Conservation (phyloP, 2,329 filamentous ascomycete species). For the Penicillium paneum region DNA sequence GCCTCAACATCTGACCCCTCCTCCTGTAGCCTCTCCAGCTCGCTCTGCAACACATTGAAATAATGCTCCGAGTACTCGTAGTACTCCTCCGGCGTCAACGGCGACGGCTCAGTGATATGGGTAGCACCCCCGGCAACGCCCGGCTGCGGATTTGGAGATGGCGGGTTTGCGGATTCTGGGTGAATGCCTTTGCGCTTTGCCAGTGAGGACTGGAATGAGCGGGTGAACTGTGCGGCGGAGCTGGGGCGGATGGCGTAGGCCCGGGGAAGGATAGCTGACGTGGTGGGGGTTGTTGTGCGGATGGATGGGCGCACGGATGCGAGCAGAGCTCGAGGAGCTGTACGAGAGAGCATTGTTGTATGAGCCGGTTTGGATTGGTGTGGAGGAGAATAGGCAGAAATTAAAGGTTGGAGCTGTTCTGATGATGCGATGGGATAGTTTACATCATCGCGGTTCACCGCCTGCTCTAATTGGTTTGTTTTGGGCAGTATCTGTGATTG, state of each 20-base stretch:
- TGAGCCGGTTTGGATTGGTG: background rate
- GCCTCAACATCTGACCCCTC: constrained; percentile 71
- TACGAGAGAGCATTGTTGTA: constrained; percentile 35
- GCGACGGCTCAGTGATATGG: constrained; percentile 54
- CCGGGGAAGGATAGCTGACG: constrained; percentile 13
- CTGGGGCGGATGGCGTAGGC: constrained; percentile 11
- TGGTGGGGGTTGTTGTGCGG: constrained; percentile 19
- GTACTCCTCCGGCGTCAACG: constrained; percentile 69
- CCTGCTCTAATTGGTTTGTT: background rate
- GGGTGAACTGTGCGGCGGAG: constrained; percentile 7
- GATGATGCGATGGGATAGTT: constrained; percentile 10
- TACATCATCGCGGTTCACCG: constrained; percentile 12
- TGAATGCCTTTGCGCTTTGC: constrained; percentile 52
- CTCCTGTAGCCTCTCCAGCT: constrained; percentile 73
- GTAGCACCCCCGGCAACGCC: constrained; percentile 38
- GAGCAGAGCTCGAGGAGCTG: constrained; percentile 43
- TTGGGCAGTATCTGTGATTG: constrained; percentile 1
- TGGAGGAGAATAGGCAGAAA: background rate
- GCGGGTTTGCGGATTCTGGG: constrained; percentile 57
- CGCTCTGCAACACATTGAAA: constrained; percentile 57
- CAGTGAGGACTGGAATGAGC: constrained; percentile 38
- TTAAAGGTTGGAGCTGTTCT: background rate
- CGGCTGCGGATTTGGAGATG: constrained; percentile 39
- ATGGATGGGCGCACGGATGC: constrained; percentile 22
- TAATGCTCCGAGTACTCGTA: constrained; percentile 74